Evolutionary conservation across 2,329 filamentous ascomycete genomes (phyloP), one percentile per base, ranked within the genome.

Genomic region (Fusarium nelsonii): DNA sequence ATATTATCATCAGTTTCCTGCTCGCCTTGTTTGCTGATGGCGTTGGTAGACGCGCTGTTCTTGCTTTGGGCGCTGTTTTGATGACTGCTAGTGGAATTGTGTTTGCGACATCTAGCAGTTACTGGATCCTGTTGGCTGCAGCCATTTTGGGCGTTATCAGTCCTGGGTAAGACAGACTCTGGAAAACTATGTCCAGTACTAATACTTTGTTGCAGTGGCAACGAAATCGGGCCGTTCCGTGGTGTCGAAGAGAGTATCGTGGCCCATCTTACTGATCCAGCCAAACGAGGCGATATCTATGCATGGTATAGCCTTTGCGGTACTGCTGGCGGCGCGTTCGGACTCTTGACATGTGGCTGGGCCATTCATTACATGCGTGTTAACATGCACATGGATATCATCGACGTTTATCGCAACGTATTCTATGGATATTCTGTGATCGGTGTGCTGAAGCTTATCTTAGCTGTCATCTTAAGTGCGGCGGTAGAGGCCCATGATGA

Each of bases 171-270:
- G 63, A 30, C 8, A 6, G 3, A 15, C 0, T 14, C 3, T 6
- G 1, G 1, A 8, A 9, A 4, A 3, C 4, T 0, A 6, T 2
- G 28, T 33, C 3, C 12, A 2, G 7, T 53, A 26, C 37, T 65
- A 6, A 58, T 3, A 11, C 9, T 15, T 32, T 57, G 15, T 9
- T 3, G 43, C n/a, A 87, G 86, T 72, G 88, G 88, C 9, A 89
- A 87, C 58, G 88, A 90, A 72, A 89, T 90, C 54, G 88, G 87
- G 0, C 88, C 88, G 0, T 90, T 90, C 63, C 81, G 85, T 39
- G 87, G 88, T 39, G 82, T 90, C 30, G 88, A 90, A 72, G 88
- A 90, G 76, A 87, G 85, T 16, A 84, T 85, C 7, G 77, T 90
- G 3, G 87, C 88, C 0, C 87, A 89, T 41, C 78, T 90, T 5